Base-by-base conservation (phyloP, 345 rosid species). In the Anacardium occidentale region DNA sequence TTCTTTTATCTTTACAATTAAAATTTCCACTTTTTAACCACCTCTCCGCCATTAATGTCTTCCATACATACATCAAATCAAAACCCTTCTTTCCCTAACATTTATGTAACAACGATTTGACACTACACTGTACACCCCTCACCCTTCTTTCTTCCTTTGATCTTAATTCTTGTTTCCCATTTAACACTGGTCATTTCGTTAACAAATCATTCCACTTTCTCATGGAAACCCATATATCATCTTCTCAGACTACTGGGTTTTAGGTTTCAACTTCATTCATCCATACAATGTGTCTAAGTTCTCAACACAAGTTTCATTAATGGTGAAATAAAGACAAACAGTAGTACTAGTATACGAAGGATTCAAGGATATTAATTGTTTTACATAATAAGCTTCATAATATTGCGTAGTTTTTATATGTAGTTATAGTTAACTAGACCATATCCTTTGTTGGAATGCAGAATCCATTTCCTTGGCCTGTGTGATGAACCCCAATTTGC, bases 401-500 rank as follows among this genome's bases (percentile, higher is more conserved):
- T n/a, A 15, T 32, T 32, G 44, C 64, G 6, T 26, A 13, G 14
- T 54, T n/a, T 29, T 29, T 29, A 29, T 29, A 29, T 29, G 9
- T 54, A n/a, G 13, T 3, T 58, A 15, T 29, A 6, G 44, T 10
- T 29, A 61, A 48, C 48, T 69, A 57, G 26, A 24, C 55, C 54
- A 69, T 42, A n/a, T 70, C 66, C 52, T 58, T 56, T 4, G 72
- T 42, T 4, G 72, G 70, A 34, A 42, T 3, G 25, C 44, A 10
- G 65, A 25, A 48, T 32, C 66, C 66, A 8, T 47, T 59, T 12
- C 47, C 40, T 24, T 37, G 42, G 42, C 40, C 55, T 24, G 25
- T 34, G 8, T 68, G 74, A 5, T 68, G 74, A 5, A 44, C 57
- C n/a, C 81, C 78, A 66, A 74, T 74, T 29, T 70, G 75, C 42